Conservation (phyloP, 129 eudicot genomes). For the Erigeron canadensis region DNA sequence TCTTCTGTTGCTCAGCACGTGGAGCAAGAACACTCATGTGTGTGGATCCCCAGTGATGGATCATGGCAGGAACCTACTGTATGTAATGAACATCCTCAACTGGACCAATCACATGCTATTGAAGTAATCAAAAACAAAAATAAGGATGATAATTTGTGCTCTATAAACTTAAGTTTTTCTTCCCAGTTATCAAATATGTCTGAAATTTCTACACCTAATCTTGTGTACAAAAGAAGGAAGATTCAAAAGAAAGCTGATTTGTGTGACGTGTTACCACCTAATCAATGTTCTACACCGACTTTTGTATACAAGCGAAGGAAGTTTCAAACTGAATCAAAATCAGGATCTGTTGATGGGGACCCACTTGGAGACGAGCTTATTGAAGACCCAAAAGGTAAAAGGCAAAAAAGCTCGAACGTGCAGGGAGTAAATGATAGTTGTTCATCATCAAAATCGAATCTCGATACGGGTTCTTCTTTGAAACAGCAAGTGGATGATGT, state of each 20-base stretch:
- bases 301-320: slow-evolving; percentile 53
- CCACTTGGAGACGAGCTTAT: slow-evolving; percentile 26
- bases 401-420: slow-evolving; percentile 27
- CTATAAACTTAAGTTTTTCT: slow-evolving; percentile 32
- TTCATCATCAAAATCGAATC: slow-evolving; percentile 67
- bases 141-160: slow-evolving; percentile 21
- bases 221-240: slow-evolving; percentile 50
- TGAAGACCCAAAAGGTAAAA: slow-evolving; percentile 30
- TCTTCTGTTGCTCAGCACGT: slow-evolving; percentile 28
- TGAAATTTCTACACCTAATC: slow-evolving; percentile 41
- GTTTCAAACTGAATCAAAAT: slow-evolving; percentile 29
- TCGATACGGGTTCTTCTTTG: slow-evolving; percentile 48
- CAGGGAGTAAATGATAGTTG: slow-evolving; percentile 50
- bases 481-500: slow-evolving; percentile 50
- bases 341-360: slow-evolving; percentile 38
- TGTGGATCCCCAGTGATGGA: slow-evolving; percentile 29
- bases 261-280: slow-evolving; percentile 14
- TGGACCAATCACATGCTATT: slow-evolving; percentile 11
- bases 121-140: slow-evolving; percentile 16
- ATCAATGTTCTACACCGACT: slow-evolving; percentile 32
- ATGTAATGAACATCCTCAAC: slow-evolving; percentile 1
- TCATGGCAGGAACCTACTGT: slow-evolving; percentile 31
- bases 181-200: slow-evolving; percentile 44
- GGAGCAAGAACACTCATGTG: slow-evolving; percentile 34
- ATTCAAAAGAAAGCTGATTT: slow-evolving; percentile 26